Evolutionary conservation across 768 basidiomycete species (phyloP).

Genomic region (Tylopilus balloui): DNA sequence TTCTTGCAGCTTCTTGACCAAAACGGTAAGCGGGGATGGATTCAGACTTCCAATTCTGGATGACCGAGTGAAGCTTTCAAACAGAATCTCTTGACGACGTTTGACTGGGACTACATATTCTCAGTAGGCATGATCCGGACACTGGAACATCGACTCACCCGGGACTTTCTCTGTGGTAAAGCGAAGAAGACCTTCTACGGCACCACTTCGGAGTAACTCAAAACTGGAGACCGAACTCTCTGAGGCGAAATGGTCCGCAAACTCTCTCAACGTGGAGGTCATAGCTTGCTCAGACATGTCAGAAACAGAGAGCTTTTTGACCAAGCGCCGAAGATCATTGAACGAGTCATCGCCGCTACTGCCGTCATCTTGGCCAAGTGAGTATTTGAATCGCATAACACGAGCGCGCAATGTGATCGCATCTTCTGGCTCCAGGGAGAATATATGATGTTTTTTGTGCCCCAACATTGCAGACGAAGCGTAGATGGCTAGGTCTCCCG

Average conservation of each 20-base stretch:
- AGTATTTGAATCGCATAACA: constrained; percentile 80
- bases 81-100: constrained; percentile 71
- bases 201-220: constrained; percentile 89
- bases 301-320: constrained; percentile 54
- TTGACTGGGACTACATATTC: constrained; percentile 49
- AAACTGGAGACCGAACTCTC: constrained; percentile 89
- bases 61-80: constrained; percentile 69
- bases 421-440: constrained; percentile 80
- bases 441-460: constrained; percentile 64
- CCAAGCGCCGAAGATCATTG: constrained; percentile 57
- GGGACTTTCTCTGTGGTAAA: constrained; percentile 68
- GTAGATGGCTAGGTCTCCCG: constrained; percentile 35
- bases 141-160: constrained; percentile 8
- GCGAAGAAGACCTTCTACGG: constrained; percentile 80
- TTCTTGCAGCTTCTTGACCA: constrained; percentile 96
- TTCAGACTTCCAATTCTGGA: constrained; percentile 39
- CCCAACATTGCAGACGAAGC: constrained; percentile 51
- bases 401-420: constrained; percentile 89
- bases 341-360: constrained; percentile 59
- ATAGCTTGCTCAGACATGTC: constrained; percentile 61
- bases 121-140: constrained; percentile 4
- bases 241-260: constrained; percentile 78
- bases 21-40: constrained; percentile 62
- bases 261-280: constrained; percentile 55
- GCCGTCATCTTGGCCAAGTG: constrained; percentile 51